Evolutionary conservation across 1,139 yeast species (phyloP).

Genomic region (Hansenula sp.): DNA sequence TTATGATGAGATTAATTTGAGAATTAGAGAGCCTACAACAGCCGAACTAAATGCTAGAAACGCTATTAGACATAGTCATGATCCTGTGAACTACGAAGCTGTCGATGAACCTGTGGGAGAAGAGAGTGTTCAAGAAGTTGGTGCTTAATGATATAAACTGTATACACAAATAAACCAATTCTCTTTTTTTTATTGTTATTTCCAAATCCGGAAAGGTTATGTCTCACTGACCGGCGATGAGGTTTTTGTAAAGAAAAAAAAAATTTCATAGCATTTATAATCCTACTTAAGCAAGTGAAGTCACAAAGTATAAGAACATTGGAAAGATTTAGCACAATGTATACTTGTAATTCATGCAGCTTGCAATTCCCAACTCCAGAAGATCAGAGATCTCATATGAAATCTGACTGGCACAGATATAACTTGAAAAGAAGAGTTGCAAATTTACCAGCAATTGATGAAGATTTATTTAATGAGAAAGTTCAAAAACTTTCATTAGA

Average conservation of each 20-base stretch:
- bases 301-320: too few species aligned
- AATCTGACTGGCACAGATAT: conserved; percentile 86
- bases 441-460: conserved; percentile 71
- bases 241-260: background rate
- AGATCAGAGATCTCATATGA: conserved; percentile 87
- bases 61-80: conserved; percentile 60
- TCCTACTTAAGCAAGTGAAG: background rate
- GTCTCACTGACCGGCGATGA: conserved; percentile 1
- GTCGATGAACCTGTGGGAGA: conserved; percentile 13
- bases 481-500: conserved; percentile 39
- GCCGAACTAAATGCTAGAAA: conserved; percentile 68
- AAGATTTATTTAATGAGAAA: conserved; percentile 75
- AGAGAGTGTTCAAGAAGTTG: too few species aligned
- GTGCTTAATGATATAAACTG: too few species aligned
- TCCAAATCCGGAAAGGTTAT: background rate
- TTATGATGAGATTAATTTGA: conserved; percentile 51
- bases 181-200: too few species aligned
- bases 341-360: conserved; percentile 74
- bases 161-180: background rate
- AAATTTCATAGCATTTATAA: background rate
- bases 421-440: conserved; percentile 93
- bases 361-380: conserved; percentile 77
- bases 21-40: conserved; percentile 69
- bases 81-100: conserved; percentile 67
- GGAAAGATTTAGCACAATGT: background rate